Percentiles rank a stretch among this genome's conserved stretches.
phyloP scores from a whole-genome alignment of 1,284 basidiomycete species.

The Leccinum proliferum region DNA sequence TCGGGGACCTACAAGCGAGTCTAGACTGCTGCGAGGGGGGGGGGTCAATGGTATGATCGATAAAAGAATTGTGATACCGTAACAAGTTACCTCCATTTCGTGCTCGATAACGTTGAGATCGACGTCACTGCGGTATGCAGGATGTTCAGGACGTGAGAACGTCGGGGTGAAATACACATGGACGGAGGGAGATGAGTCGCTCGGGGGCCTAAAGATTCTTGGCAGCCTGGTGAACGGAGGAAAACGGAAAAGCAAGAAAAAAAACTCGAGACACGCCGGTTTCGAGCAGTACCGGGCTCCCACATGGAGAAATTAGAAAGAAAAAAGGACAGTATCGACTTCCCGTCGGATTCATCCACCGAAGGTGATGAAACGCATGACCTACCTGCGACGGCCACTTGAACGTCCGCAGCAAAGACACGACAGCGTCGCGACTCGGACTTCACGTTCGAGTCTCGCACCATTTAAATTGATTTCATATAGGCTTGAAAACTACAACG shows the following conservation, averaged over 20 bases:
- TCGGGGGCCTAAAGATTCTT: conserved; percentile 12
- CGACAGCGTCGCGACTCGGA: neutral
- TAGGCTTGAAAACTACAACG: too few relatives aligned
- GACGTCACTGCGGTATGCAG: conserved; percentile 5
- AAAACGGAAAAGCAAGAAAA: neutral
- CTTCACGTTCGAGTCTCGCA: conserved; percentile 5
- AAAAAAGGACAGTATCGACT: conserved; percentile 4
- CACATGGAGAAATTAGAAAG: neutral
- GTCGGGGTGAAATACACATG: conserved; percentile 8
- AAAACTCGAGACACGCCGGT: neutral
- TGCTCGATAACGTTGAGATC: conserved; percentile 18
- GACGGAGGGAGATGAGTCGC: conserved; percentile 11
- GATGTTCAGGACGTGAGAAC: conserved; percentile 16
- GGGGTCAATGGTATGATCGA: conserved; percentile 11
- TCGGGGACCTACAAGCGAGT: conserved; percentile 33
- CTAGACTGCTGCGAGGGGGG: conserved; percentile 20
- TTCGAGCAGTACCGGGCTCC: conserved; percentile 3
- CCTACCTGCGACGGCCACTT: conserved; percentile 1
- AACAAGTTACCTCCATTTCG: conserved; percentile 16
- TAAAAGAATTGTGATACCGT: conserved; percentile 14
- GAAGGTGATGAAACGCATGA: conserved; percentile 5
- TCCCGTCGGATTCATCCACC: conserved; percentile 3
- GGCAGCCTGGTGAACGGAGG: conserved; percentile 9
- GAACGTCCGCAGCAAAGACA: conserved; percentile 9
- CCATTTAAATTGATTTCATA: neutral